Evolutionary conservation across 2,329 filamentous ascomycete species (phyloP).

Genomic region (Penicillium sp.): DNA sequence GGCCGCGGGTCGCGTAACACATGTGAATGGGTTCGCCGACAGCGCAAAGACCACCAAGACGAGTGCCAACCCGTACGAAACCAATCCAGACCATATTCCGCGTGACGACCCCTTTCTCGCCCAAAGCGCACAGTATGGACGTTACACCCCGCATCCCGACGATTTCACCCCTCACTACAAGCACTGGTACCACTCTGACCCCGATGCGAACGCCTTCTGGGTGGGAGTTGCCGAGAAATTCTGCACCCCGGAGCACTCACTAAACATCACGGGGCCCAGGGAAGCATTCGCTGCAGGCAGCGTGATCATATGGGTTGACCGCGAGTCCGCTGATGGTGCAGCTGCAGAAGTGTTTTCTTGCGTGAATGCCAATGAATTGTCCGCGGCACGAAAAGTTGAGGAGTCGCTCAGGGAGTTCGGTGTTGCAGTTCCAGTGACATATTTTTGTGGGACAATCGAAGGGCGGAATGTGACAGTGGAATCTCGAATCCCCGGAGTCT

Average conservation of each 20-base stretch:
- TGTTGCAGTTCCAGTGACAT: slow-evolving; percentile 36
- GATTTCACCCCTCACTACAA: slow-evolving; percentile 39
- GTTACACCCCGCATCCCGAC: slow-evolving; percentile 32
- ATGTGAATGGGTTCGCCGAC: slow-evolving; percentile 22
- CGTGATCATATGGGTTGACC: slow-evolving; percentile 39
- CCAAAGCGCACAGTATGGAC: slow-evolving; percentile 35
- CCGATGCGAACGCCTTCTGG: slow-evolving; percentile 36
- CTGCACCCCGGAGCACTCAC: slow-evolving; percentile 33
- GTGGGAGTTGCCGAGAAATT: slow-evolving; percentile 32
- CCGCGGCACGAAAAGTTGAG: slow-evolving; percentile 36
- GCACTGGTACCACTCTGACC: slow-evolving; percentile 34
- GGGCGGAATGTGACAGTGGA: slow-evolving; percentile 43
- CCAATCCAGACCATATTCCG: slow-evolving; percentile 31
- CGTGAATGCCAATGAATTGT: slow-evolving; percentile 40
- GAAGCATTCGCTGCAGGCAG: slow-evolving; percentile 38
- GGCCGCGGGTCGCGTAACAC: slow-evolving; percentile 16
- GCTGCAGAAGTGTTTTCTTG: slow-evolving; percentile 33
- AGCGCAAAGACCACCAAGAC: slow-evolving; percentile 9
- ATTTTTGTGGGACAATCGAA: slow-evolving; percentile 40
- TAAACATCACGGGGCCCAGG: slow-evolving; percentile 31
- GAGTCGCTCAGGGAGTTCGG: slow-evolving; percentile 33
- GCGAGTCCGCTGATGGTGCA: slow-evolving; percentile 24
- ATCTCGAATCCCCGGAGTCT: slow-evolving; percentile 41
- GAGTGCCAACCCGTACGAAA: slow-evolving; percentile 36
- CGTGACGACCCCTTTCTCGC: slow-evolving; percentile 36